Base-by-base conservation (phyloP, 768 basidiomycete species). In the Tricholoma furcatifolium region DNA sequence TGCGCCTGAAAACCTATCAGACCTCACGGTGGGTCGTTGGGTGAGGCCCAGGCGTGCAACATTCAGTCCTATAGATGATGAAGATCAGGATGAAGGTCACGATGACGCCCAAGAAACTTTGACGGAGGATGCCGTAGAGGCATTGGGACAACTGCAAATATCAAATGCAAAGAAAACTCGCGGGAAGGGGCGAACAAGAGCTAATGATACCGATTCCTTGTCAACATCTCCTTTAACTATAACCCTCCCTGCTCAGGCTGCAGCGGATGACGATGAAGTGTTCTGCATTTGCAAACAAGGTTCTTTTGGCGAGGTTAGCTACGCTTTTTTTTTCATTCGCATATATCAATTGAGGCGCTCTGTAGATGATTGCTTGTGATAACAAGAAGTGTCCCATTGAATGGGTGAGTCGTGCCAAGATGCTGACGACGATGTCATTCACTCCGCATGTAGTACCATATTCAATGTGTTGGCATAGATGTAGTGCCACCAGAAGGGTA, bases 311-410 rank as follows among this genome's bases (percentile, higher is more conserved):
- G 84, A 87, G 68, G 88, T 88, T 61, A 55, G 83, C 70, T 51
- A 12, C 1, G 17, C 36, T 41, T n/a, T 12, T 53, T 52, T 23
- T 40, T 52, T 46, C 44, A 51, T 32, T 47, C 40, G 54, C 47
- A 52, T 32, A 32, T 49, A 18, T 31, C 34, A 44, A 43, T 43
- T 50, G 24, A 53, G 24, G 34, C 20, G 49, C 44, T 58, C 41
- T 44, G 21, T 54, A 89, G 87, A 93, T 96, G 93, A 85, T 96
- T 56, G 93, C 76, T 14, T 96, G 93, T 62, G 93, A 96, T 64
- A 79, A 80, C 57, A 70, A 74, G 39, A 71, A 75, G 14, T 96
- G 93, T 65, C 72, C 78, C 57, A 73, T 75, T 35, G 90, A 93
- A 84, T 96, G 93, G 93, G 93, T 88, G 62, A 66, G 88, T 76